Evolutionary conservation across 371 early-diverging fungal genomes (phyloP), one percentile per base, ranked within the genome.

Genomic region (Circinella umbellata): DNA sequence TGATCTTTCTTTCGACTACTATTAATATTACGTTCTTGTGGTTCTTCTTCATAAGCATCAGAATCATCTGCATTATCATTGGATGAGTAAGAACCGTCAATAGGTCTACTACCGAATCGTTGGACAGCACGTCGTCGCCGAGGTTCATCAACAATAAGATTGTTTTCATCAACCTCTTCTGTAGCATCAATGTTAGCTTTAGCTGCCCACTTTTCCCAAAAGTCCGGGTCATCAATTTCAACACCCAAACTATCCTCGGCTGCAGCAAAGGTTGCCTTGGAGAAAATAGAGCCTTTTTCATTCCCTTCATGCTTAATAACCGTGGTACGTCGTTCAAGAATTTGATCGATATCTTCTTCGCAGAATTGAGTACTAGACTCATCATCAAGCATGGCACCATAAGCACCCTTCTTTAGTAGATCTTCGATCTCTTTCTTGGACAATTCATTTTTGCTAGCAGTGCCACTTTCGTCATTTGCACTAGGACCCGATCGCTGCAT

Each of bases 331-430:
- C 97, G 84, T 71, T 95, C 92, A 15, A 99, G 79, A 73, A 99
- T 99, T 67, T 93, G 92, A 74, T 98, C 99, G 82, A 98, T 98
- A 74, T 98, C 97, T 84, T 98, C 99, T 69, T 94, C 96, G 76
- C 95, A 96, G 75, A 98, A 98, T 71, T 92, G 80, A 57, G 88
- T 83, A 73, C 89, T 83, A n/a, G 92, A 95, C 68, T 95, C 94
- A 60, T 94, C 94, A 70, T 96, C 96, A 83, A 96, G 77, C 63
- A 96, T 83, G 1, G 95, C 96, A 51, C 92, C 95, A 78, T 95
- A 94, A 4, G 98, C 95, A 38, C 96, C 96, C 86, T 96, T 94
- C 78, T 95, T 95, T 49, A 96, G 73, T 47, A 96, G 76, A 64
- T 92, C 91, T 78, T 98, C 96, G 38, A 96, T 92, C 68, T 95